phyloP scores from a whole-genome alignment of 805 yeast genomes.

The Pichia nanzhaoensis region DNA sequence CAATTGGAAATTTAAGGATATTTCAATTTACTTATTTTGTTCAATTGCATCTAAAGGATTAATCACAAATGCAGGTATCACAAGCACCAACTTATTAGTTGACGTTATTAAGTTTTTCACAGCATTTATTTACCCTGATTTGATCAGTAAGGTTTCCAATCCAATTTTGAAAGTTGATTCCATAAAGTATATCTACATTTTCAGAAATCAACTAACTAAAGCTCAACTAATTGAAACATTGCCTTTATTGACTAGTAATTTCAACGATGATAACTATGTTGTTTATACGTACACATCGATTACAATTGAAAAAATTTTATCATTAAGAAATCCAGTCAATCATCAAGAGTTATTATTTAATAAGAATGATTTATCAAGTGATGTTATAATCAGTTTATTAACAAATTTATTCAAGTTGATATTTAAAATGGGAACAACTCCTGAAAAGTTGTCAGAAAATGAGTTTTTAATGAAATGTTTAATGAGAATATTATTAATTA shows the following conservation, averaged over 20 bases:
- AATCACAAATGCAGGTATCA: conserved; percentile 73
- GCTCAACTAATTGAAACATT: conserved; percentile 72
- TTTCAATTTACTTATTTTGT: conserved; percentile 78
- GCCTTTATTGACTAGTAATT: conserved; percentile 68
- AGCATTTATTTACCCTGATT: conserved; percentile 74
- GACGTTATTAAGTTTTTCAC: conserved; percentile 86
- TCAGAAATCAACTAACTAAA: conserved; percentile 89
- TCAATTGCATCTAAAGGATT: conserved; percentile 89
- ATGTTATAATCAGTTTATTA: conserved; percentile 52
- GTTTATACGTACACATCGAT: conserved; percentile 92
- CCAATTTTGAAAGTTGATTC: conserved; percentile 89
- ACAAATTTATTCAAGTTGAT: conserved; percentile 63
- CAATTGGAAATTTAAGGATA: conserved; percentile 83
- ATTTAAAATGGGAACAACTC: conserved; percentile 50
- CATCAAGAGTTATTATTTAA: conserved; percentile 55
- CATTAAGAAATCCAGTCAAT: conserved; percentile 59
- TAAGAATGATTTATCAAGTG: conserved; percentile 63
- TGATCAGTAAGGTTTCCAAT: conserved; percentile 50
- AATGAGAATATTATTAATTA: conserved; percentile 71
- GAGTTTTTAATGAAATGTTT: conserved; percentile 87
- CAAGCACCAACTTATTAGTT: conserved; percentile 75
- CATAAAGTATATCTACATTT: conserved; percentile 79
- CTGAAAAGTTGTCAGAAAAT: conserved; percentile 91
- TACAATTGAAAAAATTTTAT: conserved; percentile 80
- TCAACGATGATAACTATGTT: conserved; percentile 61